Conservation (phyloP, 768 basidiomycete genomes). For the Ramaria sp. region DNA sequence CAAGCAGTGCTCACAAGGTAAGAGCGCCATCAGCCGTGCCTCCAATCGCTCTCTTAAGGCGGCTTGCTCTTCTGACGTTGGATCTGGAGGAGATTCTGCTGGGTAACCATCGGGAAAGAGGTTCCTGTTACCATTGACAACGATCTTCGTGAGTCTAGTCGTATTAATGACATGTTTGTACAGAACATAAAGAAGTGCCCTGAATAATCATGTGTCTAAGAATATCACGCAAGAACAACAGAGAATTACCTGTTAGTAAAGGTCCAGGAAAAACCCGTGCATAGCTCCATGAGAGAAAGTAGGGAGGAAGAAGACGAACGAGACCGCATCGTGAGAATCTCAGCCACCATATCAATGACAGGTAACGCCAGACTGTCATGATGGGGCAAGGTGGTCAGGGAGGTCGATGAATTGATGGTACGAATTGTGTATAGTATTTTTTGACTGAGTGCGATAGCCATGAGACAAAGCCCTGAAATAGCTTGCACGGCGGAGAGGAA, state of each 20-base stretch:
- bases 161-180: constrained; percentile 41
- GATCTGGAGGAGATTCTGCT: constrained; percentile 58
- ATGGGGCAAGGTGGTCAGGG: constrained; percentile 7
- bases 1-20: constrained; percentile 26
- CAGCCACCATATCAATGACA: constrained; percentile 27
- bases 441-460: constrained; percentile 39
- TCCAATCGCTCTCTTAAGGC: constrained; percentile 36
- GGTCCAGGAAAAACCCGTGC: constrained; percentile 34
- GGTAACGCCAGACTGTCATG: constrained; percentile 29
- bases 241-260: constrained; percentile 48
- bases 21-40: constrained; percentile 24
- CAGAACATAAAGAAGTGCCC: constrained; percentile 62
- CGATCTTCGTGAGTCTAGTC: constrained; percentile 37
- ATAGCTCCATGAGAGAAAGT: constrained; percentile 34
- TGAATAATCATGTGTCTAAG: constrained; percentile 16
- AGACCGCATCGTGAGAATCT: constrained; percentile 33
- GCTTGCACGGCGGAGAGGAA: constrained; percentile 66
- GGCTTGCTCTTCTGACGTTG: constrained; percentile 65
- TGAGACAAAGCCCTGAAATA: constrained; percentile 58
- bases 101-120: constrained; percentile 86
- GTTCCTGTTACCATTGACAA: constrained; percentile 49
- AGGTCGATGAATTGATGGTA: constrained; percentile 37
- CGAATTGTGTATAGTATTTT: constrained; percentile 52
- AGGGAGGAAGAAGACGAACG: constrained; percentile 38
- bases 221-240: not conserved